phyloP scores from a whole-genome alignment of 306 rosid species.

The Ormosia semicastrata region DNA sequence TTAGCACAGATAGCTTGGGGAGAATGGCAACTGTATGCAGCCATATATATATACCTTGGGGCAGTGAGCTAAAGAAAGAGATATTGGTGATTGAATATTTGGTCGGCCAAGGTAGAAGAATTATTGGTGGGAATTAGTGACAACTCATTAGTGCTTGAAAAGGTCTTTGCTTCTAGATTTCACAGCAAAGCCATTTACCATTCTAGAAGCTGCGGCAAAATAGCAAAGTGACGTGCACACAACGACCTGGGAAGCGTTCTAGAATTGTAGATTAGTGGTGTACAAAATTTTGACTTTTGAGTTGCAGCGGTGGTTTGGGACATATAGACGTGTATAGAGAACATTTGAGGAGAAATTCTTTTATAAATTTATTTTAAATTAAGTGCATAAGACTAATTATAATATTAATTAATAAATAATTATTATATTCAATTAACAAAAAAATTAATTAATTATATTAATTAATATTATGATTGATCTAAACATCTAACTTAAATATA shows the following conservation, averaged over 20 bases:
- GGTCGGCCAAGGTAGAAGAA: constrained; percentile 5
- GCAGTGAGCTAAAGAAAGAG: neutral
- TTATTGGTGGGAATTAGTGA: constrained; percentile 23
- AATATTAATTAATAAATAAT: no score
- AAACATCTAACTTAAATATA: no score
- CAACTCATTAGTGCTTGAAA: constrained; percentile 36
- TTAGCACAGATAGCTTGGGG: neutral
- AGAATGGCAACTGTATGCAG: neutral
- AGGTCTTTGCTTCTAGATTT: constrained; percentile 21
- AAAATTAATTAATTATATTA: no score
- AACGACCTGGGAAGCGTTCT: constrained; percentile 9
- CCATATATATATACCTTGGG: neutral
- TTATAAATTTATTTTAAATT: no score
- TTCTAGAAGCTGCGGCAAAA: constrained; percentile 11
- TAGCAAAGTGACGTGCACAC: constrained; percentile 13
- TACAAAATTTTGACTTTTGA: neutral
- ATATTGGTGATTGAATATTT: neutral
- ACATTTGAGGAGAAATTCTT: no score
- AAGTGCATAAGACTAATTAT: no score
- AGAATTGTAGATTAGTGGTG: neutral
- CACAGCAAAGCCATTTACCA: constrained; percentile 1
- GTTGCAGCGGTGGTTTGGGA: neutral
- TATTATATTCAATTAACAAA: no score
- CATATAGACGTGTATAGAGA: no score
- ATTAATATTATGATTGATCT: no score